Conservation (phyloP, 139 green algal species). For the Astrephomene gubernaculifera region DNA sequence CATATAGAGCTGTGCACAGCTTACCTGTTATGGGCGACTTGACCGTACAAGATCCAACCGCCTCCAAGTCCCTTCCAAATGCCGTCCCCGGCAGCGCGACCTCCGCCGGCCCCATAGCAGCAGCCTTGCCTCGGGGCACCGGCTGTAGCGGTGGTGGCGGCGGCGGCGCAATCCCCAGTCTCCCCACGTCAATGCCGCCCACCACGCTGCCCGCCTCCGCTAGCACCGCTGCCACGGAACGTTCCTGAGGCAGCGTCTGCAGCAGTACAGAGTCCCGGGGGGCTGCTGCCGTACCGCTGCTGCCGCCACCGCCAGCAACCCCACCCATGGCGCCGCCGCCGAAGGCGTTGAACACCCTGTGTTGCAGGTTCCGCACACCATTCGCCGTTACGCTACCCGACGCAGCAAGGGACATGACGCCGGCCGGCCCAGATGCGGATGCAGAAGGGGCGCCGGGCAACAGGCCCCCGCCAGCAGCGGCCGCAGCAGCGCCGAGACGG, state of each 20-base stretch:
- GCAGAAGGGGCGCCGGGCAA: no score
- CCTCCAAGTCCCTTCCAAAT: conserved; percentile 9
- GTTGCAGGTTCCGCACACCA: no score
- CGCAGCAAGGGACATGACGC: no score
- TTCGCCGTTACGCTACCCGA: no score
- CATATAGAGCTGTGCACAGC: no score
- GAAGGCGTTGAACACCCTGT: no score
- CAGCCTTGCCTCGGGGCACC: background rate
- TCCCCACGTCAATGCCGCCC: background rate
- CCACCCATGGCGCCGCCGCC: background rate
- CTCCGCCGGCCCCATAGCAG: background rate
- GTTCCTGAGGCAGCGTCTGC: no score
- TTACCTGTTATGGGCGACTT: conserved; percentile 9
- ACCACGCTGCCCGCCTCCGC: background rate
- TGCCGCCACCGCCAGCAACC: background rate
- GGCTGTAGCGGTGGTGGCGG: background rate
- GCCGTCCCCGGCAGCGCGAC: background rate
- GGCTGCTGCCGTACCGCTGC: background rate
- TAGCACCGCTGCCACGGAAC: background rate
- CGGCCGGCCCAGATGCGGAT: no score
- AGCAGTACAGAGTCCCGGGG: no score
- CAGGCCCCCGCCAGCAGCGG: no score
- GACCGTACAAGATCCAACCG: background rate
- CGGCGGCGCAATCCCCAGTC: no score
- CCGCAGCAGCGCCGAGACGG: no score